Percentiles rank a stretch among this genome's conserved stretches.
Evolutionary conservation across 306 rosid genomes (phyloP).

Genomic region (Cucurbita maxima): DNA sequence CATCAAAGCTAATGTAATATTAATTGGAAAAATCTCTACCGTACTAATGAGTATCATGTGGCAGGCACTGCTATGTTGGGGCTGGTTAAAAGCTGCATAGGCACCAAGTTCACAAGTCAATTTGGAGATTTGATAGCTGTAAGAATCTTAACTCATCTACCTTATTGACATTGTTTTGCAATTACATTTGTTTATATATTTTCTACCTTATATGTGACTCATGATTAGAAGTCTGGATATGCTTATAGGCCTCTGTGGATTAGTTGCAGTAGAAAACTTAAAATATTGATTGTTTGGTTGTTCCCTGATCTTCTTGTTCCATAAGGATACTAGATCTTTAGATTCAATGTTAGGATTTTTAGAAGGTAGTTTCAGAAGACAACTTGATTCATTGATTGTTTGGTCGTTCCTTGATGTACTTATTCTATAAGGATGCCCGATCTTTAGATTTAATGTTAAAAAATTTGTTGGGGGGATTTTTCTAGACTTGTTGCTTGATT

Average conservation of each 20-base stretch:
- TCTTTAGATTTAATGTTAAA: not conserved
- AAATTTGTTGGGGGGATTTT: not conserved
- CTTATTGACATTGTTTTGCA: not conserved
- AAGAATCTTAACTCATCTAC: slow-evolving; percentile 23
- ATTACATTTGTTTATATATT: not conserved
- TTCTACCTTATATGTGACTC: not conserved
- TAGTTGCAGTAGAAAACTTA: not conserved
- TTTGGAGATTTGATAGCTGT: slow-evolving; percentile 96
- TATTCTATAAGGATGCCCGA: not conserved
- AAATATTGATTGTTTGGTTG: not conserved
- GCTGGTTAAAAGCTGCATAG: slow-evolving; percentile 78
- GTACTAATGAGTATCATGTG: slow-evolving; percentile 13
- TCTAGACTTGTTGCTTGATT: not conserved
- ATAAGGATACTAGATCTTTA: not conserved
- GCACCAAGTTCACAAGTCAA: slow-evolving; percentile 90
- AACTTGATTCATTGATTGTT: not conserved
- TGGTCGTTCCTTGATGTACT: not conserved
- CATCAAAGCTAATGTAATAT: not conserved
- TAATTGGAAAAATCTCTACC: not conserved
- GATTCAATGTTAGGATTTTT: not conserved
- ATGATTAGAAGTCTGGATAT: not conserved
- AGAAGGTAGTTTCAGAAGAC: not conserved
- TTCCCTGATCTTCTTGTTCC: not conserved
- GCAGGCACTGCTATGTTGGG: slow-evolving; percentile 80
- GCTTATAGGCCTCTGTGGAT: not conserved